Conservation (phyloP, 805 yeast species). For the Candida krabiensis region DNA sequence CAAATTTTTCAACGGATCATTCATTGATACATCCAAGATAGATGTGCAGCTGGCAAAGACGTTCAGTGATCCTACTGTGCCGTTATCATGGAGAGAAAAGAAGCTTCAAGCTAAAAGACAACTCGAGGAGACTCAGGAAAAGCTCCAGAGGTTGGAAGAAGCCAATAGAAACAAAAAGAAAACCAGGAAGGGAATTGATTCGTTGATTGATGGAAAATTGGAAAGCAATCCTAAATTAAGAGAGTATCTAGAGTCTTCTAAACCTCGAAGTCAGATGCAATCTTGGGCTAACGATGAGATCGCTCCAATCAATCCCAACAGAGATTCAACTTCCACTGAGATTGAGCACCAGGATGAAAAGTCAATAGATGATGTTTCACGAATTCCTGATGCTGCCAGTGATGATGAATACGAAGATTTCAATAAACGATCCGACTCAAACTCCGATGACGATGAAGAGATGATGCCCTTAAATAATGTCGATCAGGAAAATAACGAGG, state of each 20-base stretch:
- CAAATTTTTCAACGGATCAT: conserved; percentile 70
- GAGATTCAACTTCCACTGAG: conserved; percentile 11
- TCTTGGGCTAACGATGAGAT: conserved; percentile 73
- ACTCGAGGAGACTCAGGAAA: conserved; percentile 49
- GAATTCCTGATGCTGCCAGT: conserved; percentile 41
- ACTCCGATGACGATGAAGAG: conserved; percentile 52
- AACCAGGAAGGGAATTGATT: conserved; percentile 32
- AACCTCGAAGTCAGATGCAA: conserved; percentile 65
- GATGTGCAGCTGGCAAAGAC: conserved; percentile 83
- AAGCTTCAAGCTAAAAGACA: conserved; percentile 51
- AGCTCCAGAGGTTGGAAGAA: conserved; percentile 49
- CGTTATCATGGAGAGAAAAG: conserved; percentile 60
- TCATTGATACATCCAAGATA: conserved; percentile 78
- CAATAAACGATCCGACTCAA: conserved; percentile 33
- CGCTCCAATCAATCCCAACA: conserved; percentile 25
- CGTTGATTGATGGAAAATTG: conserved; percentile 57
- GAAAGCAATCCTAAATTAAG: conserved; percentile 63
- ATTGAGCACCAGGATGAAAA: conserved; percentile 33
- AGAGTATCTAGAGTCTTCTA: conserved; percentile 83
- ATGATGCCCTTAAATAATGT: conserved; percentile 33
- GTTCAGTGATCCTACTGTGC: conserved; percentile 80
- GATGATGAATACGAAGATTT: conserved; percentile 57
- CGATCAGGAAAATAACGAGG: too few species aligned
- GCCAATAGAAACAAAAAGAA: conserved; percentile 41
- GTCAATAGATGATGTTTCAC: conserved; percentile 26